Conservation (phyloP, 192 early-diverging fungal species). For the Coemansia biformis region DNA sequence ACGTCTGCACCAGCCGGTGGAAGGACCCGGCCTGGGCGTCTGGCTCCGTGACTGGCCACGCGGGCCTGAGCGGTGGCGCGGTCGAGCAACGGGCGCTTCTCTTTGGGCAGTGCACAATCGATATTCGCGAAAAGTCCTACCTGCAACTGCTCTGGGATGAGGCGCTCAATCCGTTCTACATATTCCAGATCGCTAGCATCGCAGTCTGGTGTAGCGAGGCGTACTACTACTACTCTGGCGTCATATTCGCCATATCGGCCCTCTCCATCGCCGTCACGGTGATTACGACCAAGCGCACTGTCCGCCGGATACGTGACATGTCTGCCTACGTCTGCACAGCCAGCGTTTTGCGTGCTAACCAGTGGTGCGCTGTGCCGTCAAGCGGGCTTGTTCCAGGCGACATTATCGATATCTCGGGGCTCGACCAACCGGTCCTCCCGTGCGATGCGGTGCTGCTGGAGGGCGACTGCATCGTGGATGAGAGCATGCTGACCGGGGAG, state of each 20-base stretch:
- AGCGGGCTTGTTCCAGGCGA: slow-evolving; percentile 91
- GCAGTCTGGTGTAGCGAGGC: slow-evolving; percentile 78
- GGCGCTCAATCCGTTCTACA: slow-evolving; percentile 70
- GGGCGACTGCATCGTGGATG: slow-evolving; percentile 95
- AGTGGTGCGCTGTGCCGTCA: slow-evolving; percentile 49
- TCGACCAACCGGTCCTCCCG: slow-evolving; percentile 58
- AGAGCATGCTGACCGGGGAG: slow-evolving; percentile 98
- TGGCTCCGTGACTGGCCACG: background rate
- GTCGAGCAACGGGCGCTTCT: slow-evolving; percentile 52
- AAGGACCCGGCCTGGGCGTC: slow-evolving; percentile 35
- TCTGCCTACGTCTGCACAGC: slow-evolving; percentile 72
- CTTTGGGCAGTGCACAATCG: slow-evolving; percentile 69
- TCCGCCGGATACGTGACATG: slow-evolving; percentile 68
- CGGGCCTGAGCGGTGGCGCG: slow-evolving; percentile 50
- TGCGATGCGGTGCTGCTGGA: slow-evolving; percentile 87
- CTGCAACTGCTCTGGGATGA: slow-evolving; percentile 62
- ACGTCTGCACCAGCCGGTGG: slow-evolving; percentile 22
- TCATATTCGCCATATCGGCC: slow-evolving; percentile 83
- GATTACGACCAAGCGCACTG: slow-evolving; percentile 68
- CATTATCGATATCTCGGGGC: slow-evolving; percentile 67
- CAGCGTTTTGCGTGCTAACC: slow-evolving; percentile 55
- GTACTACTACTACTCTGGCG: slow-evolving; percentile 91
- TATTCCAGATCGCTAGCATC: slow-evolving; percentile 76
- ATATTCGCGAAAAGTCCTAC: slow-evolving; percentile 61
- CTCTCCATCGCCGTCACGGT: slow-evolving; percentile 71